Conservation (phyloP, 75 land plant species). For the Adiantum capillusveneris region DNA sequence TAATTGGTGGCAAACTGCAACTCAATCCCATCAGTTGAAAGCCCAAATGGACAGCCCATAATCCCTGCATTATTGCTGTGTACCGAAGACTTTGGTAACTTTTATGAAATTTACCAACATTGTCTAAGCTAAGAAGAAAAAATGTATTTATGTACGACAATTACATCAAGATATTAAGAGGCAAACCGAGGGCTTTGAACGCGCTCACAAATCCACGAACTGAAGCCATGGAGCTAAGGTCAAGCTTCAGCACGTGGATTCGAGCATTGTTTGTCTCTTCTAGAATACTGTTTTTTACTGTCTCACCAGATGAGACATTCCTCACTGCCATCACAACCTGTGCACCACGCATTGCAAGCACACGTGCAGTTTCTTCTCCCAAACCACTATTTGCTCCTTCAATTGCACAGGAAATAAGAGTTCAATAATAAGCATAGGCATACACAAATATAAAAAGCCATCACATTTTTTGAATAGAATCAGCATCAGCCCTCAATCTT, state of each 20-base stretch:
- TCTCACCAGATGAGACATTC: constrained; percentile 38
- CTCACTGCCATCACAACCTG: constrained; percentile 63
- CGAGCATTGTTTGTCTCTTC: constrained; percentile 37
- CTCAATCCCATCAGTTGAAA: constrained; percentile 54
- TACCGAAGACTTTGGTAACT: background rate
- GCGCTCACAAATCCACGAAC: constrained; percentile 54
- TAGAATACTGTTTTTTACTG: constrained; percentile 36
- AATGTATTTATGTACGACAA: constrained; percentile 5
- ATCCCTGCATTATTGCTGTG: constrained; percentile 69
- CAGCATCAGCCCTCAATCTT: too few species aligned
- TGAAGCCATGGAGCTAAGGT: constrained; percentile 57
- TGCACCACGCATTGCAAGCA: constrained; percentile 64
- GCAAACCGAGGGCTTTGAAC: constrained; percentile 38
- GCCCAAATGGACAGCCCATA: constrained; percentile 45
- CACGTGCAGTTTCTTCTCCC: constrained; percentile 67
- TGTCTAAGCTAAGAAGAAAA: background rate
- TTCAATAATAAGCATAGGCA: too few species aligned
- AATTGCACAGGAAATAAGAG: too few species aligned
- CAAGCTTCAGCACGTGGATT: constrained; percentile 58
- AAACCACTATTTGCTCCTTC: constrained; percentile 74
- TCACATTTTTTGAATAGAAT: too few species aligned
- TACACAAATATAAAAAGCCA: too few species aligned
- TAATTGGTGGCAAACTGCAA: constrained; percentile 62
- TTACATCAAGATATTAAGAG: constrained; percentile 69
- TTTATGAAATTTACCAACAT: background rate